Conservation (phyloP, 768 basidiomycete genomes). For the Russula earlei region DNA sequence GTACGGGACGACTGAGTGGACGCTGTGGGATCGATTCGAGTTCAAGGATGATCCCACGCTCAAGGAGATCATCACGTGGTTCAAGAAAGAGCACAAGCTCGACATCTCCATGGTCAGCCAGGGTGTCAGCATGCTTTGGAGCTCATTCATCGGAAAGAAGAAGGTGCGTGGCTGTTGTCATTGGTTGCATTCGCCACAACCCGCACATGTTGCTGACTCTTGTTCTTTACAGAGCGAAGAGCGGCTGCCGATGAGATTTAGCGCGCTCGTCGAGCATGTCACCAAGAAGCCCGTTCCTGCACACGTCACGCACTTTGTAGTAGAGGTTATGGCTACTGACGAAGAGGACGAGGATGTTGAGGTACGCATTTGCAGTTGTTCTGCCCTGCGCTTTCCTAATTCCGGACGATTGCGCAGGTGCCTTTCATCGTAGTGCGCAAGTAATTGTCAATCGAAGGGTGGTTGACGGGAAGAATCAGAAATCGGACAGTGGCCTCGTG, state of each 20-base stretch:
- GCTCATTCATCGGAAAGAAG: constrained; percentile 83
- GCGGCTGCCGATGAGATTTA: constrained; percentile 81
- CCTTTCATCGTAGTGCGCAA: constrained; percentile 75
- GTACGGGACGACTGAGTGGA: constrained; percentile 87
- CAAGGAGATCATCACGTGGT: constrained; percentile 74
- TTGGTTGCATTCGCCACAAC: not conserved
- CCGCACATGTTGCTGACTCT: not conserved
- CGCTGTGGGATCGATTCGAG: constrained; percentile 96
- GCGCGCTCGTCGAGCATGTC: constrained; percentile 82
- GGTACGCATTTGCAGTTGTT: constrained; percentile 33
- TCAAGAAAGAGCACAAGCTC: constrained; percentile 75
- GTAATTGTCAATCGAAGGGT: constrained; percentile 25
- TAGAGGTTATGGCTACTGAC: constrained; percentile 91
- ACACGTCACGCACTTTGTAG: constrained; percentile 74
- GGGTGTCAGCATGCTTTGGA: constrained; percentile 98
- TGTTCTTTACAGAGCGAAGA: constrained; percentile 61
- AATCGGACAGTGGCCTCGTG: not conserved
- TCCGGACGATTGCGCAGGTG: constrained; percentile 36
- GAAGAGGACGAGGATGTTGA: constrained; percentile 94
- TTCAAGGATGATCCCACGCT: constrained; percentile 86
- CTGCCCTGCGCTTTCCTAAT: constrained; percentile 1
- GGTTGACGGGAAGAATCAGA: too few relatives aligned
- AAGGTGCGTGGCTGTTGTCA: constrained; percentile 49
- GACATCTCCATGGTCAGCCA: constrained; percentile 94
- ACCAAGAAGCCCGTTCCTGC: constrained; percentile 89